Base-by-base conservation (phyloP, 257 asterid species). In the Primulina tabacum region DNA sequence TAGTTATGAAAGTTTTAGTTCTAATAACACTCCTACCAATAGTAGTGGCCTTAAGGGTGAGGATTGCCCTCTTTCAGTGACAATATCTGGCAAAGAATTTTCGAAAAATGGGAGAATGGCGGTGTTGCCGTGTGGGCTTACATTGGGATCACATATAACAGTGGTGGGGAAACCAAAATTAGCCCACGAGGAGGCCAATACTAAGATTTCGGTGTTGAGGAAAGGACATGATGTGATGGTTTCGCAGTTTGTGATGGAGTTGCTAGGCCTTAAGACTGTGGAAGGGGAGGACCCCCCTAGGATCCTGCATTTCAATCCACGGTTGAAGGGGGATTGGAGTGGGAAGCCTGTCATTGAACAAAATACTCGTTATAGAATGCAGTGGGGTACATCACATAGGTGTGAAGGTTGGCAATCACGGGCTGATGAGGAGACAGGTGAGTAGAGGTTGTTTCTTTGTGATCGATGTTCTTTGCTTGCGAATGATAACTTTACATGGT, bases 241-340 rank as follows among this genome's bases (percentile, higher is more conserved):
- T 73, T 90, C 98, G 0, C 98, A 92, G 80, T 92, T 92, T 58
- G 86, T 90, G 93, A 87, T 92, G 93, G 98, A 92, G 76, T 60
- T 92, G 72, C 95, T 90, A 80, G 98, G 98, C 33, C 75, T 92
- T 67, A 90, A 90, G 83, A 80, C 88, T 4, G 97, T 90, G 73
- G 98, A 93, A 64, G 97, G 92, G 56, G 98, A 90, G 78, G 97
- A 90, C 69, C 98, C 98, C 0, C 98, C 98, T 1, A 83, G 97
- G 81, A 90, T 90, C 40, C 73, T 92, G 82, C 98, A 92, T 84
- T 79, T 89, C 16, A 92, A 92, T 78, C 98, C 98, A 0, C 65
- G 97, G 68, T 79, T 92, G 82, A 90, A 86, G 69, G 98, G 98
- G 71, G 98, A 92, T 83, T 92, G 97, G 97, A 88, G 95, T 77